Evolutionary conservation across 2,329 filamentous ascomycete species (phyloP).

Genomic region (Aspergillus japonicus): DNA sequence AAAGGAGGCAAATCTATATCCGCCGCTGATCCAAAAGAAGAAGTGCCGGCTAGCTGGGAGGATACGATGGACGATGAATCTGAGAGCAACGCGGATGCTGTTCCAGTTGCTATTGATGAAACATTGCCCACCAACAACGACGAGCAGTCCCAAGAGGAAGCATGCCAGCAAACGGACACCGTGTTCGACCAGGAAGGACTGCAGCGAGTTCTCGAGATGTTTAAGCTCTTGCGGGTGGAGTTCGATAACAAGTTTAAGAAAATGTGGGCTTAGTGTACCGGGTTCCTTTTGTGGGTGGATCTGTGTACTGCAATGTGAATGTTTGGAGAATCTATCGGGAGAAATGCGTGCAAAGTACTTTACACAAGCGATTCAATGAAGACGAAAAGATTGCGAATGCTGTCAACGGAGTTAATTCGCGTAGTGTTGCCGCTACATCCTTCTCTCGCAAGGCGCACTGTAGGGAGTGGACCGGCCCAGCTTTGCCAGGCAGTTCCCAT

Average conservation of each 20-base stretch:
- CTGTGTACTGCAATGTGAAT: neutral
- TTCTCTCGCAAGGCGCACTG: no score
- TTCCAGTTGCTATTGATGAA: neutral
- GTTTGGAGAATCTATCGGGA: no score
- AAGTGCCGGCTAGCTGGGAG: constrained; percentile 28
- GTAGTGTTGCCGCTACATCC: no score
- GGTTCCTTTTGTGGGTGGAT: neutral
- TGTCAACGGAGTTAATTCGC: no score
- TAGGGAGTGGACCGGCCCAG: no score
- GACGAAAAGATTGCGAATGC: no score
- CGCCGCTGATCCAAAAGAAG: neutral
- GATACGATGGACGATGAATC: constrained; percentile 15
- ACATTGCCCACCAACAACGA: neutral
- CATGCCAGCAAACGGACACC: constrained; percentile 2
- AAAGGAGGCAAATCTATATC: no score
- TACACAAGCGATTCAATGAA: no score
- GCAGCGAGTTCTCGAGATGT: constrained; percentile 27
- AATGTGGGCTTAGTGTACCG: constrained; percentile 29
- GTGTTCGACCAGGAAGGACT: constrained; percentile 9
- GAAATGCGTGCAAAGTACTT: no score
- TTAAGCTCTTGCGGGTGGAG: constrained; percentile 30
- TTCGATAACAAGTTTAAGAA: constrained; percentile 37
- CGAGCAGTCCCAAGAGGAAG: neutral
- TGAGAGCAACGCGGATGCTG: neutral
- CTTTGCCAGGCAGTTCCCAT: no score